A percentile compares a stretch with the other conserved stretches of the same genome.
These are phyloP conservation scores for Eucalyptus marginata DNA, from an alignment of 345 rosid genomes.

Conservation along the genomic window DNA sequence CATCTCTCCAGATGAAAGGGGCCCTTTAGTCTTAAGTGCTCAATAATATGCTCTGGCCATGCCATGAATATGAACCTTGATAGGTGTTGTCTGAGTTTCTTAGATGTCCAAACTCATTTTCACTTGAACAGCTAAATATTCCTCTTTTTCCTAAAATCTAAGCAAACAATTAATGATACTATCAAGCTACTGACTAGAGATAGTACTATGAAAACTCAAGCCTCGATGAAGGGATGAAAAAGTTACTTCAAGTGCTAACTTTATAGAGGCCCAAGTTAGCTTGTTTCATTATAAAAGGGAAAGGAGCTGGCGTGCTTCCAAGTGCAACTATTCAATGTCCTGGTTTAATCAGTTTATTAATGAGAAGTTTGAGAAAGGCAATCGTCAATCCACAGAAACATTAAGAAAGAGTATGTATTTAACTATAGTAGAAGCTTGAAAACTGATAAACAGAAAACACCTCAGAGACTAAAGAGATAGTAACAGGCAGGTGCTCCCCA, in stretches of 20 bases:
- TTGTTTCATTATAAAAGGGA: not conserved
- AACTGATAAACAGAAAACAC: not conserved
- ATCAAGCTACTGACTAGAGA: not conserved
- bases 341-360: not conserved
- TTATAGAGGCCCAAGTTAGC: not conserved
- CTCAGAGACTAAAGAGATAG: not conserved
- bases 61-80: not conserved
- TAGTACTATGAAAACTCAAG: not conserved
- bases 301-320: not conserved
- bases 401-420: not conserved
- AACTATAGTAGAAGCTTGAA: not conserved
- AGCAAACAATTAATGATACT: not conserved
- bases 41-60: not conserved
- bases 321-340: not conserved
- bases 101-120: not conserved
- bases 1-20: not conserved
- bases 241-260: not conserved
- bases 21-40: not conserved
- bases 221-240: not conserved
- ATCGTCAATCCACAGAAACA: not conserved
- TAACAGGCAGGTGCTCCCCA: not conserved
- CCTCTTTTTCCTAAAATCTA: not conserved
- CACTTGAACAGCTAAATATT: not conserved
- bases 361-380: not conserved
- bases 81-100: not conserved